Conservation (phyloP, 768 basidiomycete genomes). For the Gloeostereum incarnatum region DNA sequence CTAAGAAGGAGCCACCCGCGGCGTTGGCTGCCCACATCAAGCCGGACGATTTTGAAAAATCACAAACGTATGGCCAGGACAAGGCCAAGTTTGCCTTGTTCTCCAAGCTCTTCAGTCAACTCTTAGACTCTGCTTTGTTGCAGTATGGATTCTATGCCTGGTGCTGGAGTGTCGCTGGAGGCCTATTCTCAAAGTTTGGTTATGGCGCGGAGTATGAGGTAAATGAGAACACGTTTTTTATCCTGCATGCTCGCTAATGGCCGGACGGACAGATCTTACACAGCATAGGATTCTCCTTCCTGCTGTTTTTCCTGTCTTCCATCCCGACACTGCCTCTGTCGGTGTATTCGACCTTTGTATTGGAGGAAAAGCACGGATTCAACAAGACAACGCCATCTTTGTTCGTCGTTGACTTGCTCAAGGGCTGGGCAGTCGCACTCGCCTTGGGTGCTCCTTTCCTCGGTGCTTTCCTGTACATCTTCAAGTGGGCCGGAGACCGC, state of each 20-base stretch:
- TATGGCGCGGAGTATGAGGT: slow-evolving; percentile 73
- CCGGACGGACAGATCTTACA: slow-evolving; percentile 56
- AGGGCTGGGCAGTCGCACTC: slow-evolving; percentile 65
- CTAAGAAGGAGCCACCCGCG: slow-evolving; percentile 61
- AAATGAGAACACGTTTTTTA: slow-evolving; percentile 11
- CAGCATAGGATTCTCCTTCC: slow-evolving; percentile 67
- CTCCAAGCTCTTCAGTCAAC: slow-evolving; percentile 66
- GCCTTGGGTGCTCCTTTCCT: slow-evolving; percentile 80
- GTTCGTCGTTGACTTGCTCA: slow-evolving; percentile 74
- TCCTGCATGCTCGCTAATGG: slow-evolving; percentile 1
- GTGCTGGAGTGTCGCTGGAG: slow-evolving; percentile 67
- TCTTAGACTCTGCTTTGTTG: slow-evolving; percentile 59
- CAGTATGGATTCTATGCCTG: slow-evolving; percentile 75
- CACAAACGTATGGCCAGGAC: slow-evolving; percentile 85
- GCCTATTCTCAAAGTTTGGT: slow-evolving; percentile 39
- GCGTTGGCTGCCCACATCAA: slow-evolving; percentile 64
- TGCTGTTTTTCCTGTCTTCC: slow-evolving; percentile 57
- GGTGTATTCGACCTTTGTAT: slow-evolving; percentile 83
- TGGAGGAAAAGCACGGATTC: slow-evolving; percentile 94
- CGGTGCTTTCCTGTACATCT: slow-evolving; percentile 78
- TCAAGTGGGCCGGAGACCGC: slow-evolving; percentile 87
- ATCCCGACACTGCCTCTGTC: slow-evolving; percentile 68
- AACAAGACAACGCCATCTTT: slow-evolving; percentile 83
- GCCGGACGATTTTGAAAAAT: slow-evolving; percentile 71
- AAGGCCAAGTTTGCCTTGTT: slow-evolving; percentile 79